Percentiles rank a stretch among this genome's conserved stretches.
phyloP scores from a whole-genome alignment of 2,329 filamentous ascomycete genomes.

The Penicillium sp. region DNA sequence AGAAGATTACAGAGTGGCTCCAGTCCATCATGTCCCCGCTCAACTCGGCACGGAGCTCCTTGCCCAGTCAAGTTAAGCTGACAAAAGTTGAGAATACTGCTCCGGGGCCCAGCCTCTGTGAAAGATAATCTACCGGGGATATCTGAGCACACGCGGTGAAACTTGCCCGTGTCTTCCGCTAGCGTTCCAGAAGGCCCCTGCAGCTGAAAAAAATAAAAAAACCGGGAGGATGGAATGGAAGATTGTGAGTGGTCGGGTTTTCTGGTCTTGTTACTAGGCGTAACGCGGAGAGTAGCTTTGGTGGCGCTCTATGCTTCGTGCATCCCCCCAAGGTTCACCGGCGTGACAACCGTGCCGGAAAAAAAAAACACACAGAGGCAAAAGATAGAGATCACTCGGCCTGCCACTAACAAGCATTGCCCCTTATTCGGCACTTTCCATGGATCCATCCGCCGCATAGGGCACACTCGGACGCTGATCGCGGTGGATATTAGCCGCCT shows the following conservation, averaged over 20 bases:
- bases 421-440: background rate
- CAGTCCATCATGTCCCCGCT: background rate
- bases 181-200: conserved; percentile 19
- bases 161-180: conserved; percentile 11
- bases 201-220: background rate
- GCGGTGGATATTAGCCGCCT: conserved; percentile 10
- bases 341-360: background rate
- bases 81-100: background rate
- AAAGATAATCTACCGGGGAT: background rate
- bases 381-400: background rate
- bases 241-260: background rate
- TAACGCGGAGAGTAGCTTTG: conserved; percentile 8
- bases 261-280: background rate
- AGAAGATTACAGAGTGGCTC: background rate
- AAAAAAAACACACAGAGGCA: background rate
- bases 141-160: conserved; percentile 2
- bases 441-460: background rate
- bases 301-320: conserved; percentile 3
- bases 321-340: background rate
- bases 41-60: conserved; percentile 5
- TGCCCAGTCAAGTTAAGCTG: background rate
- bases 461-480: conserved; percentile 5
- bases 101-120: background rate
- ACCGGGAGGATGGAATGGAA: background rate
- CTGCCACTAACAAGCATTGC: background rate